Evolutionary conservation across 2,329 filamentous ascomycete genomes (phyloP).

Genomic region (Aspergillus felis): DNA sequence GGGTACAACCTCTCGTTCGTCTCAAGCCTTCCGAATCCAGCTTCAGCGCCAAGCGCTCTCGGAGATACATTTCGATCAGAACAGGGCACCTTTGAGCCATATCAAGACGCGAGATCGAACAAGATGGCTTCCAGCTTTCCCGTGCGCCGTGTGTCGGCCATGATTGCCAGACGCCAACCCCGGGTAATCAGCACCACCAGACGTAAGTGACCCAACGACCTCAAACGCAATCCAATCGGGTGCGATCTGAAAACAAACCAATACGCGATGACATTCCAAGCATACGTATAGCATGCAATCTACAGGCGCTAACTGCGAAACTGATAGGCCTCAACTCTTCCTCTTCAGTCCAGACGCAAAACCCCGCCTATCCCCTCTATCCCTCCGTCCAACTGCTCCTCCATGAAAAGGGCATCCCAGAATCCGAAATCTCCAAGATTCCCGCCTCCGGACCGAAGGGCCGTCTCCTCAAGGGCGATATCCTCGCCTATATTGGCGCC

Average conservation of each 20-base stretch:
- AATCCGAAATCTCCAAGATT: slow-evolving; percentile 74
- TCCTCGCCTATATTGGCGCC: slow-evolving; percentile 80
- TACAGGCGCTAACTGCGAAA: background rate
- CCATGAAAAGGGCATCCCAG: slow-evolving; percentile 71
- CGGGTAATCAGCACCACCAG: slow-evolving; percentile 25
- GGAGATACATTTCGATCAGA: slow-evolving; percentile 1
- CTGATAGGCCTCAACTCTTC: slow-evolving; percentile 33
- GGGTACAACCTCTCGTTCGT: slow-evolving; percentile 25
- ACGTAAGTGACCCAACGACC: slow-evolving; percentile 29
- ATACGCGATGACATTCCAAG: background rate
- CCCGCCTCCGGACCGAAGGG: slow-evolving; percentile 82
- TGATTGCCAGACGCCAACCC: slow-evolving; percentile 34
- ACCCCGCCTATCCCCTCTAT: slow-evolving; percentile 48
- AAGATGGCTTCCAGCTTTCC: slow-evolving; percentile 35
- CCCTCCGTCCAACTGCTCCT: slow-evolving; percentile 83
- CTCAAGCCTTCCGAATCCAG: slow-evolving; percentile 18
- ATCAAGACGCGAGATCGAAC: background rate
- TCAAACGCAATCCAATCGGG: background rate
- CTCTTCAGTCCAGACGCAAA: slow-evolving; percentile 34
- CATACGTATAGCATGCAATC: background rate
- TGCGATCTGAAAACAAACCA: background rate
- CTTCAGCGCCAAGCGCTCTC: slow-evolving; percentile 12
- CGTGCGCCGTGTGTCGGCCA: slow-evolving; percentile 29
- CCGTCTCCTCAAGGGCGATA: slow-evolving; percentile 89
- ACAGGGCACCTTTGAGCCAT: background rate